Evolutionary conservation across 225 moss, liverwort and hornwort genomes (phyloP).

Genomic region (Pseudisothecium myosuroides): DNA sequence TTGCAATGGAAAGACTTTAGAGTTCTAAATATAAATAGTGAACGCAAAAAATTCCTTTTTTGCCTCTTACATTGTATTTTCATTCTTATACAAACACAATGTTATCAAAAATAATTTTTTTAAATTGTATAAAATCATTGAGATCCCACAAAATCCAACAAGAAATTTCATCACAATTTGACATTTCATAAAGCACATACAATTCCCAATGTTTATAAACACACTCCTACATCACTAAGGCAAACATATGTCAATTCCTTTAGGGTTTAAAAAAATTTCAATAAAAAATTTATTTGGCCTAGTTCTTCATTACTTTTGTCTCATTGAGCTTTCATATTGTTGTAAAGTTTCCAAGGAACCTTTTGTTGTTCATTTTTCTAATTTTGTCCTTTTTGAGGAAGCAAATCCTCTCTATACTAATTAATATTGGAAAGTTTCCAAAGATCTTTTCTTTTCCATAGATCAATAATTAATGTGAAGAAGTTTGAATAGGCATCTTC

Average conservation of each 20-base stretch:
- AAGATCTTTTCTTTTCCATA: neutral
- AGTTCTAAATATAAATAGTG: neutral
- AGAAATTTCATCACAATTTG: neutral
- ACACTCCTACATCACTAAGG: neutral
- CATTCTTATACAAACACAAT: neutral
- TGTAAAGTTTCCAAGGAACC: no score
- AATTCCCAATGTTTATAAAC: neutral
- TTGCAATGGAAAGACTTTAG: neutral
- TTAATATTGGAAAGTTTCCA: neutral
- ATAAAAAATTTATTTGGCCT: no score
- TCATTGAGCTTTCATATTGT: neutral
- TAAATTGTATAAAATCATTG: no score
- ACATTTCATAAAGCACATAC: neutral
- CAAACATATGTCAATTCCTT: neutral
- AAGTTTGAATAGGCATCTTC: no score
- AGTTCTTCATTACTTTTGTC: no score
- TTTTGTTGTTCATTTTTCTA: neutral
- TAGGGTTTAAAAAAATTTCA: neutral
- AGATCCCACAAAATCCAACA: neutral
- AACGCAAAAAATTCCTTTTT: no score
- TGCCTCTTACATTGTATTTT: neutral
- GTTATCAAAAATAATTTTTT: neutral
- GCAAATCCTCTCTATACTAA: no score
- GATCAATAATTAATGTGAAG: neutral
- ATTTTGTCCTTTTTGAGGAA: neutral